Conservation (phyloP, 805 yeast genomes). For the Pachysolen tannophilus region DNA sequence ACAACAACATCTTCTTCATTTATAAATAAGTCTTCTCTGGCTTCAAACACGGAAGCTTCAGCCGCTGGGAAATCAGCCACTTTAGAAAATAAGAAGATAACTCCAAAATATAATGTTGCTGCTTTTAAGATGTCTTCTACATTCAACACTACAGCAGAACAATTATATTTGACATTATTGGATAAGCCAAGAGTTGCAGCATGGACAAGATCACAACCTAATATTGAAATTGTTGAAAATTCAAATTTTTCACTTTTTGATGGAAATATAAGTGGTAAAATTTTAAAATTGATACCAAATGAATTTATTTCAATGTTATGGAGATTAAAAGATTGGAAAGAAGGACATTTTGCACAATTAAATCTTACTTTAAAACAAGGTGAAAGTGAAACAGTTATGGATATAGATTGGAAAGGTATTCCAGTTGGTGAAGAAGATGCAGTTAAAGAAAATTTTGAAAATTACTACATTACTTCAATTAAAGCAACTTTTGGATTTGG, state of each 20-base stretch:
- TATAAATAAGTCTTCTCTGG: slow-evolving; percentile 9
- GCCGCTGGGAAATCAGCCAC: slow-evolving; percentile 9
- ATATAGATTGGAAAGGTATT: slow-evolving; percentile 75
- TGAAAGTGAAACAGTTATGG: slow-evolving; percentile 74
- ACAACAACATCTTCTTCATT: slow-evolving; percentile 20
- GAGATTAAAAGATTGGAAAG: slow-evolving; percentile 87
- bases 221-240: slow-evolving; percentile 51
- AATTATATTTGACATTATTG: slow-evolving; percentile 67
- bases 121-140: slow-evolving; percentile 68
- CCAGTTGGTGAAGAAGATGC: slow-evolving; percentile 94
- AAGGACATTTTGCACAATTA: slow-evolving; percentile 70
- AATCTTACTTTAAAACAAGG: slow-evolving; percentile 66
- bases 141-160: slow-evolving; percentile 85
- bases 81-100: slow-evolving; percentile 8
- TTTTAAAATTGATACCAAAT: slow-evolving; percentile 50
- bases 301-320: slow-evolving; percentile 65
- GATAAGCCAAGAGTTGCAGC: slow-evolving; percentile 77
- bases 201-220: slow-evolving; percentile 77
- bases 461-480: slow-evolving; percentile 82
- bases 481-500: slow-evolving; percentile 94
- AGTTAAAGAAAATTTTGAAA: slow-evolving; percentile 78
- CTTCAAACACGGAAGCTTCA: slow-evolving; percentile 10
- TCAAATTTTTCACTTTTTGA: slow-evolving; percentile 70
- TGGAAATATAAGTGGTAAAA: slow-evolving; percentile 74
- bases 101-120: slow-evolving; percentile 64